Evolutionary conservation across 805 yeast genomes (phyloP), one percentile per base, ranked within the genome.

Genomic region (Saccharomycopsis synnaedendra): DNA sequence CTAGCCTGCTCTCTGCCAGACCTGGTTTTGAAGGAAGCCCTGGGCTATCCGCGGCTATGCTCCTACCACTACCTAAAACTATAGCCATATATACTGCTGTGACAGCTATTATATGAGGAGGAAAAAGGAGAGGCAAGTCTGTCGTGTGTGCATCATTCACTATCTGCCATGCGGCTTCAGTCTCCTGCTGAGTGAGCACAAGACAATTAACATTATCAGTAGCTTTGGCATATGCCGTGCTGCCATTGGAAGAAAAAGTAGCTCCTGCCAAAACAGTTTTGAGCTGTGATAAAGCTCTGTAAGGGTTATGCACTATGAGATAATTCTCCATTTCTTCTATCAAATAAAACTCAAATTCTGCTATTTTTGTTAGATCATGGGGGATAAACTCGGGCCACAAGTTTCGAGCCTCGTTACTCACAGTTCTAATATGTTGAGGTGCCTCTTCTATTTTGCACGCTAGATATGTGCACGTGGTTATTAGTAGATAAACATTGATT

Each of bases 311-410:
- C 2, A 83, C 70, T n/a, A 82, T 69, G 52, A 85, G 58, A 58
- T 71, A 82, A 64, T 83, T 71, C 58, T 83, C 78, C 65, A 93
- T 70, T 61, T 89, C 97, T 57, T 88, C 97, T 19, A 93, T 80
- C 41, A 93, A 63, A 60, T 90, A 93, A 61, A 93, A 93, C 64
- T 93, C 98, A 64, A 94, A 85, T 60, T 93, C 97, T 0, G 97
- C 97, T 10, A 93, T 70, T 58, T 85, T 86, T 32, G 95, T 82
- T 11, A 88, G 77, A 61, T 90, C 97, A 50, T 84, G 87, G 0
- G 97, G 95, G 36, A 90, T 82, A 57, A 80, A 86, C 58, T 89
- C 96, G 0, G 97, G 97, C 97, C 97, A 90, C 38, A 87, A 65
- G 37, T 82, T 82, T 46, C 96, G 67, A 1, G 97, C 93, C 60